These are phyloP conservation scores for Lodderomyces oxycetoniae DNA, from an alignment of 1,139 yeast species.

Conservation along the genomic window DNA sequence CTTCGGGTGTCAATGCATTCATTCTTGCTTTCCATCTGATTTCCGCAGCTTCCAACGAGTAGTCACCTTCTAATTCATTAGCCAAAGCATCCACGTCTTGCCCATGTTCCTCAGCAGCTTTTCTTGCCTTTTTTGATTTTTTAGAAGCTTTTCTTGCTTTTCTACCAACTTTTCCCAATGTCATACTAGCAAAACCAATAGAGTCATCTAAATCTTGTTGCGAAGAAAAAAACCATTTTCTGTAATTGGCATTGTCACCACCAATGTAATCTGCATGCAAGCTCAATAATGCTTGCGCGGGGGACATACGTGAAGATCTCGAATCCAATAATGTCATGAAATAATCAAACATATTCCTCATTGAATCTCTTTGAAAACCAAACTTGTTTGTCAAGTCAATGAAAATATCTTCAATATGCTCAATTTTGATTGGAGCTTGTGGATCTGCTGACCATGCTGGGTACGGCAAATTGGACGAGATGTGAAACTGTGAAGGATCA, in stretches of 20 bases:
- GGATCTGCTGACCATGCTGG: constrained; percentile 96
- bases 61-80: constrained; percentile 84
- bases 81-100: constrained; percentile 52
- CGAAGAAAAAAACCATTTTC: constrained; percentile 43
- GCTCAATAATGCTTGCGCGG: constrained; percentile 86
- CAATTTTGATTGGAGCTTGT: constrained; percentile 72
- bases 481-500: constrained; percentile 63
- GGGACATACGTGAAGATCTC: constrained; percentile 94
- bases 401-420: constrained; percentile 88
- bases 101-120: constrained; percentile 49
- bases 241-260: constrained; percentile 42
- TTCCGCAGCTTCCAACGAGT: constrained; percentile 52
- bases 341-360: constrained; percentile 96
- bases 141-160: constrained; percentile 50
- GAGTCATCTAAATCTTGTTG: constrained; percentile 39
- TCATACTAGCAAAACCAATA: constrained; percentile 54
- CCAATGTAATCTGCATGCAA: constrained; percentile 90
- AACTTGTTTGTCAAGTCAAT: constrained; percentile 85
- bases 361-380: constrained; percentile 96
- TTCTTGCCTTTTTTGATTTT: constrained; percentile 61
- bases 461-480: constrained; percentile 68
- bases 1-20: constrained; percentile 50
- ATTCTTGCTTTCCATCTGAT: constrained; percentile 49
- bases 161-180: constrained; percentile 62
- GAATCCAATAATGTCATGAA: constrained; percentile 93